Base-by-base conservation (phyloP, 257 asterid species). In the Ballota nigra region DNA sequence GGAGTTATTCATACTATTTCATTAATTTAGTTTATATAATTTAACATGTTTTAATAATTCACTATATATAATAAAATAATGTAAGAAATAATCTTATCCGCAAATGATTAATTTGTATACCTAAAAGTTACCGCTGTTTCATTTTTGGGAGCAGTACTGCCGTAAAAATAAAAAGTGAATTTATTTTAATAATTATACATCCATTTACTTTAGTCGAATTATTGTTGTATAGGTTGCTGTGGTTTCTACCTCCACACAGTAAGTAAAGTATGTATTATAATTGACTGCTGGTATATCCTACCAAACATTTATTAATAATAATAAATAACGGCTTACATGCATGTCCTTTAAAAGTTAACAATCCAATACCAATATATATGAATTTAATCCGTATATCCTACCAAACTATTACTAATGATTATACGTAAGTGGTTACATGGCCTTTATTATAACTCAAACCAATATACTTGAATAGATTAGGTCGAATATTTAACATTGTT, bases 181-280 rank as follows among this genome's bases (percentile, higher is more conserved):
- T n/a, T n/a, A n/a, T n/a, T n/a, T n/a, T n/a, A n/a, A n/a, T n/a
- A n/a, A n/a, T n/a, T n/a, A n/a, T n/a, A n/a, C n/a, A 26, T 9
- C 36, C 58, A 67, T 20, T 49, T 56, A 16, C 1, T 71, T 23
- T 64, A 28, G 53, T 20, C 16, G 38, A 77, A 64, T 70, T 56
- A 64, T 45, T 63, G 69, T 63, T 9, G 7, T 11, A 20, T 60
- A 20, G 12, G 4, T 65, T 13, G 3, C 8, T 66, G 11, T 29
- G 36, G 2, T 12, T 16, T 34, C 57, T 26, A 5, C 52, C 19
- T 43, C 6, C 52, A 43, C 18, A 5, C 51, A 26, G 15, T 23
- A 9, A 34, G 52, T 24, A 31, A 34, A 55, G 16, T 33, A 36
- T 26, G 47, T 47, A n/a, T 47, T 6, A 47, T 47, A 47, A 47